Evolutionary conservation across 129 eudicot genomes (phyloP).

Genomic region (Scalesia atractyloides): DNA sequence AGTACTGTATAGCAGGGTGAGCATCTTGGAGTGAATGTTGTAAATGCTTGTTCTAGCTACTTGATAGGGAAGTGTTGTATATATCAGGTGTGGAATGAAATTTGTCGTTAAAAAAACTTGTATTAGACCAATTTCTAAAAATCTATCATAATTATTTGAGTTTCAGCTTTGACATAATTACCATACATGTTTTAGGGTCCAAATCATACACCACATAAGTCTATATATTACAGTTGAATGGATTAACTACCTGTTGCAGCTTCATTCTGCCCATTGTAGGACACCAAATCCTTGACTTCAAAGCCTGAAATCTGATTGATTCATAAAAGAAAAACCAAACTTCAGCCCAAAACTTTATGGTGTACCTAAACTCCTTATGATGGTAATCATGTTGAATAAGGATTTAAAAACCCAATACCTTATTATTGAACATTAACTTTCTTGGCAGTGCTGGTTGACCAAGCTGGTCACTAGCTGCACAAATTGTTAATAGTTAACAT

Average conservation of each 20-base stretch:
- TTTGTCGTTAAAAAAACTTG: neutral
- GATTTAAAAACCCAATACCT: conserved; percentile 11
- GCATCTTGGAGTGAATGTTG: no score
- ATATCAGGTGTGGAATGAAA: no score
- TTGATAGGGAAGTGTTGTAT: no score
- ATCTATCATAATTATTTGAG: neutral
- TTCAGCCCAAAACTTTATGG: neutral
- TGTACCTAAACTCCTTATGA: neutral
- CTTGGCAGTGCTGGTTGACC: conserved; percentile 31
- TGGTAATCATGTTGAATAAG: neutral
- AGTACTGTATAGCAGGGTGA: no score
- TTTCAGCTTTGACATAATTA: neutral
- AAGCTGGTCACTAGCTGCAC: conserved; percentile 25
- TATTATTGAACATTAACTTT: conserved; percentile 24
- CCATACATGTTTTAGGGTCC: neutral
- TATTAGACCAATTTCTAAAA: neutral
- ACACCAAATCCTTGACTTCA: conserved; percentile 13
- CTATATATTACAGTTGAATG: neutral
- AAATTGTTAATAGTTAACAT: no score
- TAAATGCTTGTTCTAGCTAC: no score
- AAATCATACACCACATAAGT: neutral
- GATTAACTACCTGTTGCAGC: conserved; percentile 25
- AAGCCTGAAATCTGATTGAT: conserved; percentile 23
- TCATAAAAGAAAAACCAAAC: neutral
- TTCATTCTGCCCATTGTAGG: conserved; percentile 14